Evolutionary conservation across 1,284 basidiomycete genomes (phyloP).

Genomic region (Ceratobasidium sp.): DNA sequence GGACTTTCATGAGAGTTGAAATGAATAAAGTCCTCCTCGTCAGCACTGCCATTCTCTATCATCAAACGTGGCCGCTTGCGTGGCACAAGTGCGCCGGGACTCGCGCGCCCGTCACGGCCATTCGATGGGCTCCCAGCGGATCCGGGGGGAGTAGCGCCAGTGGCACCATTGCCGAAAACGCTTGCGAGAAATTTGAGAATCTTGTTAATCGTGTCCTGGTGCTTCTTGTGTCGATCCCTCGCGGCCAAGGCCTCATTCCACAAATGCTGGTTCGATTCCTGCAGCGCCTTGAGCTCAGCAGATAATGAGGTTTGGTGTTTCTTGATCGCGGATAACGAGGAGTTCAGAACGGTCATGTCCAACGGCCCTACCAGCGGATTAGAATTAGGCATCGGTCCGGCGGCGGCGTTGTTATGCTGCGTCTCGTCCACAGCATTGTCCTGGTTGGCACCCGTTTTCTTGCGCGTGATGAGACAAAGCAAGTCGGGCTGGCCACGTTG

Average conservation of each 20-base stretch:
- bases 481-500: constrained; percentile 89
- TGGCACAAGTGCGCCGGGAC: constrained; percentile 56
- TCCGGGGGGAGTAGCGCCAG: constrained; percentile 50
- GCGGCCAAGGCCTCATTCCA: constrained; percentile 92
- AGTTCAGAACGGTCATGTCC: constrained; percentile 79
- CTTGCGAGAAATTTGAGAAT: constrained; percentile 94
- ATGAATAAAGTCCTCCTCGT: constrained; percentile 48
- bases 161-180: constrained; percentile 77
- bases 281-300: constrained; percentile 86
- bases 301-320: constrained; percentile 91
- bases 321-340: constrained; percentile 87
- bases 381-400: constrained; percentile 37
- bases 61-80: constrained; percentile 64
- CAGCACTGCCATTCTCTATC: constrained; percentile 64
- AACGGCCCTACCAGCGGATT: constrained; percentile 56
- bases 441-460: constrained; percentile 57
- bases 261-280: constrained; percentile 84
- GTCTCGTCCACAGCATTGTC: constrained; percentile 43
- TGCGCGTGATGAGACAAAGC: constrained; percentile 86
- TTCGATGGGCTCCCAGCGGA: constrained; percentile 55
- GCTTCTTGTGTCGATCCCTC: constrained; percentile 82
- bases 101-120: constrained; percentile 45
- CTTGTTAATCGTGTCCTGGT: constrained; percentile 96
- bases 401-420: constrained; percentile 23
- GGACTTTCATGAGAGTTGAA: constrained; percentile 28